Evolutionary conservation across 768 basidiomycete species (phyloP).

Genomic region (Hygrocybe punicea): DNA sequence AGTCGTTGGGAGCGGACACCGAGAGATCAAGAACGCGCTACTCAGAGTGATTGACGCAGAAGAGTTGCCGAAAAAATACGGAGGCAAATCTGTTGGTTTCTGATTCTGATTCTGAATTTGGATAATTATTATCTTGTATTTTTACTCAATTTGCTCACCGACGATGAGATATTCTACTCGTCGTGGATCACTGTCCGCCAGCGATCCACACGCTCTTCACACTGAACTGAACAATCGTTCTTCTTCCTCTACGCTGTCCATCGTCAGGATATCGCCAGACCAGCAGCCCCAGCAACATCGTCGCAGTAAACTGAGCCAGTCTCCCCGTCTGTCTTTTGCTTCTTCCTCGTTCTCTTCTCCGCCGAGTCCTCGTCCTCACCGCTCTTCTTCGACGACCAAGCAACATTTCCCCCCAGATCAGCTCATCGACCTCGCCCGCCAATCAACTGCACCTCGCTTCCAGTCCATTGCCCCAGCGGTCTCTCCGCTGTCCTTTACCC

Average conservation of each 20-base stretch:
- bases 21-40: constrained; percentile 57
- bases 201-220: constrained; percentile 65
- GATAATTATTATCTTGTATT: no score
- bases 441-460: constrained; percentile 39
- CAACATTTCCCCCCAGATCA: constrained; percentile 68
- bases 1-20: constrained; percentile 65
- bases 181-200: constrained; percentile 64
- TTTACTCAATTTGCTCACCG: no score
- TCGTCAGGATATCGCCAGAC: constrained; percentile 57
- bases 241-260: constrained; percentile 64
- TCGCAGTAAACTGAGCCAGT: not conserved
- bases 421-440: constrained; percentile 67
- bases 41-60: constrained; percentile 51
- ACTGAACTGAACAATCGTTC: constrained; percentile 50
- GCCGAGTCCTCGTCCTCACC: constrained; percentile 30
- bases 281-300: constrained; percentile 25
- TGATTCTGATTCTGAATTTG: constrained; percentile 42
- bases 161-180: constrained; percentile 30
- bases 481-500: constrained; percentile 63
- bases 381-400: constrained; percentile 37
- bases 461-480: constrained; percentile 24
- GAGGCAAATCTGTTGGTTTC: constrained; percentile 59
- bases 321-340: constrained; percentile 55
- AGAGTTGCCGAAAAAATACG: constrained; percentile 67
- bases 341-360: constrained; percentile 53